Base-by-base conservation (phyloP, 345 rosid genomes). In the Excoecaria agallocha region DNA sequence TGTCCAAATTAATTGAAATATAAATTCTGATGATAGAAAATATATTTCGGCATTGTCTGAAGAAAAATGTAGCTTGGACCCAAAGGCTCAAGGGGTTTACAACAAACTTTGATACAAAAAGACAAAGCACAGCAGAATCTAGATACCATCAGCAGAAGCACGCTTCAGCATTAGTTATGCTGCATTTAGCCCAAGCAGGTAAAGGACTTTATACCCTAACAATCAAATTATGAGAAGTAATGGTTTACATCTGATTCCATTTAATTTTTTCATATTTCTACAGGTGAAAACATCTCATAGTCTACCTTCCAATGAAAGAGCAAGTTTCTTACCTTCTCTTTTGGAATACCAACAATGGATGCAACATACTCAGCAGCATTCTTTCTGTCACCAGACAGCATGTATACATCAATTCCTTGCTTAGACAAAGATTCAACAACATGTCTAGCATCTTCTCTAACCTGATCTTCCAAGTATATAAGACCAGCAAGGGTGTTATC, bases 331-430 rank as follows among this genome's bases (percentile, higher is more conserved):
- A 89, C 98, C 90, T 87, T 86, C 20, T 91, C 91, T 83, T 86
- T 86, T 49, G 93, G 89, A 78, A 94, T 94, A 69, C 97, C 95
- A 58, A 94, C 93, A 78, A 86, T 73, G 48, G 97, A 92, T 58
- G 97, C 98, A 75, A 92, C 96, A 76, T 91, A 79, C 76, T 94
- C 95, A 10, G 98, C 97, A 76, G 90, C 79, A 74, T 64, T 87
- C 83, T 76, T 89, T 84, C 88, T 92, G 86, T 94, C 98, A 68
- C 98, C 98, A 69, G 98, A 94, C 62, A 94, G 81, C 97, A 94
- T 92, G 87, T 86, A 92, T 20, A 92, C 94, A 76, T 81, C 77
- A 69, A 94, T 87, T 70, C 99, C 98, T 71, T 81, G 89, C 51
- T 82, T 80, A 73, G 86, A 83, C 83, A 94, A 79, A 72, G 89